These are phyloP conservation scores for Lindgomyces ingoldianus DNA, from an alignment of 495 filamentous ascomycete species.

Conservation along the genomic window DNA sequence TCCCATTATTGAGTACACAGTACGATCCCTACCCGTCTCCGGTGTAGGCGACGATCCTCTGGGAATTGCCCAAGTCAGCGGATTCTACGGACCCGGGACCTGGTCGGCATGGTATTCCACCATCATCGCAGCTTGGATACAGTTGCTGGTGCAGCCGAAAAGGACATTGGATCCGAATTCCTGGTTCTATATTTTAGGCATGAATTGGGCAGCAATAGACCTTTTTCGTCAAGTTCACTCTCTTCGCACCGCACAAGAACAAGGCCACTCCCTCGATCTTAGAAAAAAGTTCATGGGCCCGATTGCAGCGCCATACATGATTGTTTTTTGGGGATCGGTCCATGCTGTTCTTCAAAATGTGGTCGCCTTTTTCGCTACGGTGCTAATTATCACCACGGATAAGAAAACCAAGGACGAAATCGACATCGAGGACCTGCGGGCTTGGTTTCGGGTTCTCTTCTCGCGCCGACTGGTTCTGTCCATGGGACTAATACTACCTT, in stretches of 20 bases:
- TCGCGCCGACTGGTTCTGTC: too few species aligned
- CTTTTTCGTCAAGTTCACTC: neutral
- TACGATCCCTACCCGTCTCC: neutral
- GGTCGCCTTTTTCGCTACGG: too few species aligned
- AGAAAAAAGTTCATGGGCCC: neutral
- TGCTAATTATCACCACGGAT: too few species aligned
- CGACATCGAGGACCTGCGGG: too few species aligned
- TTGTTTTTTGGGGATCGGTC: neutral
- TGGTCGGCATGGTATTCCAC: constrained; percentile 10
- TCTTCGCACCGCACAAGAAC: too few species aligned
- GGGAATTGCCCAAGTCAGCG: constrained; percentile 6
- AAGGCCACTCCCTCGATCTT: neutral
- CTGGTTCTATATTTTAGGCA: neutral
- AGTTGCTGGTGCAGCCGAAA: neutral
- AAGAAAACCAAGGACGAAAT: too few species aligned
- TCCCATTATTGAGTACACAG: too few species aligned
- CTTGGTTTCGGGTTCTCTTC: too few species aligned
- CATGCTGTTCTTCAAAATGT: neutral
- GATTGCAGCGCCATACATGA: neutral
- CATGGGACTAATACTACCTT: too few species aligned
- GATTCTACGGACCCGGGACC: constrained; percentile 18
- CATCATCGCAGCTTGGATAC: neutral
- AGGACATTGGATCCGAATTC: constrained; percentile 5
- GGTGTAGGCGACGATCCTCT: neutral
- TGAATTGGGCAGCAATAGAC: constrained; percentile 20